Evolutionary conservation across 257 asterid genomes (phyloP), one percentile per base, ranked within the genome.

Genomic region (Scutellaria baicalensis): DNA sequence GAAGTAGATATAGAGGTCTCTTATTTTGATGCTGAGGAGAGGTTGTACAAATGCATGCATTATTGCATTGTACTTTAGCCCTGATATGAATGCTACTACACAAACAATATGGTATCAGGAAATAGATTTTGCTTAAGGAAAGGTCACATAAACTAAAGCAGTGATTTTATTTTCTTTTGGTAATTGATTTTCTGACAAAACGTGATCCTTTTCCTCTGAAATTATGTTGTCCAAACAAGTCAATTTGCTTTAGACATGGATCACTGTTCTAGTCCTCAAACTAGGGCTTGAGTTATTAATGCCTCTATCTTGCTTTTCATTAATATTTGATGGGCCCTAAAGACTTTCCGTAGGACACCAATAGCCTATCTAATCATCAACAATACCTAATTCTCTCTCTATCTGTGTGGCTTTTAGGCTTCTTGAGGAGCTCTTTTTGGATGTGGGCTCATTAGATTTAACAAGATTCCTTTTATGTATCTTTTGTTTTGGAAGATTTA

Each of bases 141-240:
- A 27, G 11, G 72, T 45, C 71, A 45, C 39, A 59, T 8, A 23
- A 71, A 59, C 10, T 13, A 58, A 65, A 13, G 64, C 69, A 57
- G 43, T 14, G 7, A 35, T 42, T 31, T 69, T 45, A 23, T 18
- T 20, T 56, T 42, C 14, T 27, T 27, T 27, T 3, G 33, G 33
- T 27, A 10, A 11, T 31, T 58, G 33, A 17, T 8, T 38, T 55
- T 52, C 80, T 79, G 83, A 79, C 80, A 71, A 71, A 45, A 66
- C 80, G 75, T 61, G 83, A 75, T 67, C 38, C 80, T 63, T 78
- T 83, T 45, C 55, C 45, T 69, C 49, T 60, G 56, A 45, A 64
- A 78, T 70, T 60, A 71, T 78, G 65, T 62, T 74, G 76, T 72
- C 72, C 78, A 40, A 72, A 39, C 58, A 68, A 81, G 80, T 77